These are phyloP conservation scores for Malus domestica DNA, from an alignment of 306 rosid genomes.

Conservation along the genomic window DNA sequence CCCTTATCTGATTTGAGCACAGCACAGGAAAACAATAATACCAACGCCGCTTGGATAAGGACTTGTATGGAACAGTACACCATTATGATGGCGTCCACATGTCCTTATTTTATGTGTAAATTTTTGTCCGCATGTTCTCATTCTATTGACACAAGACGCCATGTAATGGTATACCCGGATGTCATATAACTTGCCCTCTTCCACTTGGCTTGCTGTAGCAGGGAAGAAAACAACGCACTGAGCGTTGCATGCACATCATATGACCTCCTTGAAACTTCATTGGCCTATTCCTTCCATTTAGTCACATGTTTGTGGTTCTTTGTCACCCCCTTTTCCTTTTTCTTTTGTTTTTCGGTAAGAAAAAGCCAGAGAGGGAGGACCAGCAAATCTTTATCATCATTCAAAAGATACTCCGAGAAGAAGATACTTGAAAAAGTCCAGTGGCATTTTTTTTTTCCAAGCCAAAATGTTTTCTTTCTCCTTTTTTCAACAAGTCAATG, in stretches of 20 bases:
- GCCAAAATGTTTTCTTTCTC: neutral
- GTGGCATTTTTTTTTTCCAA: neutral
- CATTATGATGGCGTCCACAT: too few species aligned
- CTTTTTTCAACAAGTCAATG: neutral
- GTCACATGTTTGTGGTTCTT: slow-evolving; percentile 19
- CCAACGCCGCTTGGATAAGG: neutral
- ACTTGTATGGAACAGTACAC: neutral
- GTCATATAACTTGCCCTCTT: neutral
- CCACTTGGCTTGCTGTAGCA: slow-evolving; percentile 18
- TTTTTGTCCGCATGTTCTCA: neutral
- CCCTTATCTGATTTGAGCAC: neutral
- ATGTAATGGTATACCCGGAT: too few species aligned
- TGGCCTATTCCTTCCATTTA: slow-evolving; percentile 3
- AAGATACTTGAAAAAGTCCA: neutral
- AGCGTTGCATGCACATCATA: slow-evolving; percentile 15
- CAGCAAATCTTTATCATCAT: neutral
- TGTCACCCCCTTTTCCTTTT: slow-evolving; percentile 6
- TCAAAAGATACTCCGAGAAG: neutral
- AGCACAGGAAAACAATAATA: slow-evolving; percentile 1
- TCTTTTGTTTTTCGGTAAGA: neutral
- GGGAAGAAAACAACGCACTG: slow-evolving; percentile 7
- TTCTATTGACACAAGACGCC: neutral
- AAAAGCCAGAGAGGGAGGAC: neutral
- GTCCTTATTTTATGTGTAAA: neutral
- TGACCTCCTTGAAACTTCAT: slow-evolving; percentile 7